These are phyloP conservation scores for Rhizophora mangle DNA, from an alignment of 345 rosid genomes.

Conservation along the genomic window DNA sequence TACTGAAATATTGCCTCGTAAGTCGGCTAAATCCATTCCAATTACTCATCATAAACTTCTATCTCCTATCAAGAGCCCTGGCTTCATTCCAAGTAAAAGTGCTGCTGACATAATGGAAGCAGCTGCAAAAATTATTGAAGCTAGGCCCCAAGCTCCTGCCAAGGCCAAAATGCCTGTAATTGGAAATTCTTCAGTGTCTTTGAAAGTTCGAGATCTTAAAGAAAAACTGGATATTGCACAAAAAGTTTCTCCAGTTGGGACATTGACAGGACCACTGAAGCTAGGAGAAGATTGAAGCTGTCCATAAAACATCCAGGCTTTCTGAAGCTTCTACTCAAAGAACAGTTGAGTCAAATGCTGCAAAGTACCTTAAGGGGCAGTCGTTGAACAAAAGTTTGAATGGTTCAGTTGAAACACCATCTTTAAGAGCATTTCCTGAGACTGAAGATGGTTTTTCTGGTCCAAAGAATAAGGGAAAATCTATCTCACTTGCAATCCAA, in stretches of 20 bases:
- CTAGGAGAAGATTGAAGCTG: conserved; percentile 44
- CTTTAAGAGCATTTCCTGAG: conserved; percentile 35
- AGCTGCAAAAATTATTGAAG: conserved; percentile 77
- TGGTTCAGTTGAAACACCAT: conserved; percentile 41
- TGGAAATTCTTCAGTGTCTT: conserved; percentile 60
- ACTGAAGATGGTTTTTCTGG: conserved; percentile 47
- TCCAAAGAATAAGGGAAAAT: conserved; percentile 55
- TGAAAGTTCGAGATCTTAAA: conserved; percentile 61
- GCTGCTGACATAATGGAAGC: conserved; percentile 97
- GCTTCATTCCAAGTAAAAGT: conserved; percentile 68
- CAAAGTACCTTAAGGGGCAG: conserved; percentile 57
- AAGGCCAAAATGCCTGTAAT: conserved; percentile 46
- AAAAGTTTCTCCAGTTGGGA: conserved; percentile 35
- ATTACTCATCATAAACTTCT: conserved; percentile 82
- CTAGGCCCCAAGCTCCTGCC: conserved; percentile 39
- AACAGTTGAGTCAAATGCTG: conserved; percentile 51
- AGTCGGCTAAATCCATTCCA: conserved; percentile 91
- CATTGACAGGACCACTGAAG: conserved; percentile 36
- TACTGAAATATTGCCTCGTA: conserved; percentile 88
- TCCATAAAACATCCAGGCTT: conserved; percentile 43
- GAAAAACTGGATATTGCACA: conserved; percentile 66
- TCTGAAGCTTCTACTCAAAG: conserved; percentile 45
- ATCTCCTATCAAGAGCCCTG: conserved; percentile 94
- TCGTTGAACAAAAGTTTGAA: conserved; percentile 64
- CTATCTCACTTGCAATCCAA: conserved; percentile 85